A percentile compares a stretch with the other conserved stretches of the same genome.
These are phyloP conservation scores for Podospora tetraspora DNA, from an alignment of 495 filamentous ascomycete genomes.

Conservation along the genomic window DNA sequence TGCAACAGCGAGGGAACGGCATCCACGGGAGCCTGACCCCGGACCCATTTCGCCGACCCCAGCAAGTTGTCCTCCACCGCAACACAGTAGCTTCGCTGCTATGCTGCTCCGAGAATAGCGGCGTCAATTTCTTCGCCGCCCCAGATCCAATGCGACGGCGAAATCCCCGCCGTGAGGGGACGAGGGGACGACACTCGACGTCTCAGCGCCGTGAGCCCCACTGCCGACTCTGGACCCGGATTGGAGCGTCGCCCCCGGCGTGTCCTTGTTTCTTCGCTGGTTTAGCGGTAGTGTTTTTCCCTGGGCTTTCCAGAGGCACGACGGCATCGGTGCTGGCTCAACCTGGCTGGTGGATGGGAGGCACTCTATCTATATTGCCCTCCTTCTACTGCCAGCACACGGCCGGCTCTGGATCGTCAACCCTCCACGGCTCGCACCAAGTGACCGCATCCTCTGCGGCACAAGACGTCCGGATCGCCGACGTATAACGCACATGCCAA, in stretches of 20 bases:
- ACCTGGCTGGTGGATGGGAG: conserved; percentile 9
- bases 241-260: not conserved
- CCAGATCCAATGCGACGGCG: not conserved
- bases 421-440: not conserved
- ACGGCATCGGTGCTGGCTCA: not conserved
- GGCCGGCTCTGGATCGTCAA: not conserved
- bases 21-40: not conserved
- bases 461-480: conserved; percentile 4
- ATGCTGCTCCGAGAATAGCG: not conserved
- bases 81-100: not conserved
- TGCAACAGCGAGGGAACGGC: not conserved
- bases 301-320: not conserved
- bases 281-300: not conserved
- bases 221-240: not conserved
- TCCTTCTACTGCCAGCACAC: not conserved
- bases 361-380: conserved; percentile 9
- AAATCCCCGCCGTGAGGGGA: not conserved
- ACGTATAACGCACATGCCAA: conserved; percentile 10
- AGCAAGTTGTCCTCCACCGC: not conserved
- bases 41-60: not conserved
- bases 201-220: not conserved
- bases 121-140: not conserved
- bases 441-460: not conserved
- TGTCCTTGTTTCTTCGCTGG: not conserved
- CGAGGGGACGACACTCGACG: not conserved